These are phyloP conservation scores for Logfia minima DNA, from an alignment of 129 eudicot species.

Conservation along the genomic window DNA sequence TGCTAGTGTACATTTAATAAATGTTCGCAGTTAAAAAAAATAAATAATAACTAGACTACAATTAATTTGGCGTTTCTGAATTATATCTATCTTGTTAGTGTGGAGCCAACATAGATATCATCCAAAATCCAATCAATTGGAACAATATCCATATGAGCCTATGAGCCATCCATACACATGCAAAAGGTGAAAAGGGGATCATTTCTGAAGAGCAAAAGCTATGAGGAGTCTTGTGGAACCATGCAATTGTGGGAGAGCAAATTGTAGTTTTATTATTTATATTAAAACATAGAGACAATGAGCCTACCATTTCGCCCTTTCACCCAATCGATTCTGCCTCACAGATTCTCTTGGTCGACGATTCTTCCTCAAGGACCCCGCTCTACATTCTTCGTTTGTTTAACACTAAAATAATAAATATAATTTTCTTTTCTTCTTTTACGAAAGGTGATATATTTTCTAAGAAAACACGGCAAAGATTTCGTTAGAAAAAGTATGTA, in stretches of 20 bases:
- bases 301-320: constrained; percentile 30
- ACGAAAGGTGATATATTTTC: background rate
- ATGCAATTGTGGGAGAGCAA: constrained; percentile 35
- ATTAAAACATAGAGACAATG: constrained; percentile 24
- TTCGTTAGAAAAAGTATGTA: background rate
- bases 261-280: constrained; percentile 3
- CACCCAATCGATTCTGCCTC: constrained; percentile 29
- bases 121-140: constrained; percentile 7
- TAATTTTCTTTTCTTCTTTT: background rate
- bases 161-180: constrained; percentile 27
- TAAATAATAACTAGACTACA: no score
- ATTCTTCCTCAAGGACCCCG: constrained; percentile 33
- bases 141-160: constrained; percentile 20
- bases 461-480: background rate
- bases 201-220: constrained; percentile 34
- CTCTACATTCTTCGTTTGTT: constrained; percentile 30
- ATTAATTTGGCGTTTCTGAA: no score
- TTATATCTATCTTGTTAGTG: background rate
- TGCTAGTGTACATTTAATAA: no score
- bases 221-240: constrained; percentile 35
- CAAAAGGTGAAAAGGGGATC: constrained; percentile 37
- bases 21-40: no score
- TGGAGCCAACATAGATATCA: background rate
- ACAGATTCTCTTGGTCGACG: constrained; percentile 38
- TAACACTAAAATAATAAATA: constrained; percentile 13